Evolutionary conservation across 1,284 basidiomycete genomes (phyloP).

Genomic region (Athelia sp.): DNA sequence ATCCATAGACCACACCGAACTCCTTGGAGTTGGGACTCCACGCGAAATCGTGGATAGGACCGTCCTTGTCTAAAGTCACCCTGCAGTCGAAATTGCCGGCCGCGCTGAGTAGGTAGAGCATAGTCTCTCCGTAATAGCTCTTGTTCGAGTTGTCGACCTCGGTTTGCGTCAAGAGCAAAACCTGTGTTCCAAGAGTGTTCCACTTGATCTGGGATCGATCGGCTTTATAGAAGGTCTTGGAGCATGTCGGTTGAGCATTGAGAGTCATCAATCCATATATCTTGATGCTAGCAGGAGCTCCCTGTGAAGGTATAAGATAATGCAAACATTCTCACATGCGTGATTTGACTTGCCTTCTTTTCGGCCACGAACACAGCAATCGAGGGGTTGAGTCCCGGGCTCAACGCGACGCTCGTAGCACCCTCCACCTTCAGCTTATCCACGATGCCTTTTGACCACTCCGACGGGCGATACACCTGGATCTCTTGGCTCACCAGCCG

Average conservation of each 20-base stretch:
- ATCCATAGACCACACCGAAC: constrained; percentile 95
- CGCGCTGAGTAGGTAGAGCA: constrained; percentile 90
- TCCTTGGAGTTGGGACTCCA: constrained; percentile 99
- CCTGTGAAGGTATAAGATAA: constrained; percentile 39
- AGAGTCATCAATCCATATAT: constrained; percentile 77
- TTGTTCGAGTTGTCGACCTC: constrained; percentile 97
- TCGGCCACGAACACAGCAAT: constrained; percentile 91
- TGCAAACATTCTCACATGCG: no score
- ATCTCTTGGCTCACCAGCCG: constrained; percentile 83
- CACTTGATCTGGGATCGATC: constrained; percentile 94
- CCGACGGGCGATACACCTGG: constrained; percentile 80
- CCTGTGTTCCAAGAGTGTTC: constrained; percentile 88
- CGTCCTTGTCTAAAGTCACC: constrained; percentile 93
- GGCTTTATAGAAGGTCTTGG: constrained; percentile 95
- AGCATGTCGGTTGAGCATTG: constrained; percentile 55
- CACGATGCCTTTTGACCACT: constrained; percentile 74
- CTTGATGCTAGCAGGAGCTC: constrained; percentile 87
- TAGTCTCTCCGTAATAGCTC: constrained; percentile 98
- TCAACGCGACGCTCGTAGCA: constrained; percentile 69
- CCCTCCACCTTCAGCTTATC: constrained; percentile 84
- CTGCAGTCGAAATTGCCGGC: constrained; percentile 95
- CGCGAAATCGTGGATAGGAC: constrained; percentile 93
- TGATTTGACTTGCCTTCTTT: constrained; percentile 65
- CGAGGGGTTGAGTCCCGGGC: constrained; percentile 79
- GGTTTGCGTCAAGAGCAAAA: constrained; percentile 87